Conservation (phyloP, 768 basidiomycete genomes). For the Termitomyces sp. region DNA sequence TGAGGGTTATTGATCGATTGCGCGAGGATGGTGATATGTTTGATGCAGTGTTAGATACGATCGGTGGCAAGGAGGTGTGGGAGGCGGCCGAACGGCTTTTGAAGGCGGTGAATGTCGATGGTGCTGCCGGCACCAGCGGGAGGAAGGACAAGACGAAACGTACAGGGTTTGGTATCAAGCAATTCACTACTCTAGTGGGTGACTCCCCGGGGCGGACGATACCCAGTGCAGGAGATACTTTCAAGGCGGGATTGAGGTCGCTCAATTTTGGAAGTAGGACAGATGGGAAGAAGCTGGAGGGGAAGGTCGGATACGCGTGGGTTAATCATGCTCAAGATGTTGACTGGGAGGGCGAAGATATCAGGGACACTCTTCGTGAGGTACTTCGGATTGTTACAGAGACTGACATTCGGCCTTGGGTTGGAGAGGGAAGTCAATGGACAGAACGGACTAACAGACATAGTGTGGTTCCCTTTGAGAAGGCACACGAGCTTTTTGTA, state of each 20-base stretch:
- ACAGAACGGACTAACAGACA: conserved; percentile 2
- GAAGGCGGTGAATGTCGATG: conserved; percentile 25
- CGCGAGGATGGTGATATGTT: conserved; percentile 58
- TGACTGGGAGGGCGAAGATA: conserved; percentile 80
- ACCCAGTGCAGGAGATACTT: conserved; percentile 70
- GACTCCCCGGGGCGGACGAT: conserved; percentile 64
- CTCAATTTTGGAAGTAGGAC: conserved; percentile 35
- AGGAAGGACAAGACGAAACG: conserved; percentile 25
- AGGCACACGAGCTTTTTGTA: conserved; percentile 51
- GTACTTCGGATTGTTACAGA: conserved; percentile 34
- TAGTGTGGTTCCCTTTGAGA: conserved; percentile 52
- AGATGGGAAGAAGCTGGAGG: conserved; percentile 26
- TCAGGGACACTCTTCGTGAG: conserved; percentile 47
- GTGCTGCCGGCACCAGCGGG: conserved; percentile 15
- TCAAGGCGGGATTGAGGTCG: conserved; percentile 70
- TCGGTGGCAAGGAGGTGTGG: conserved; percentile 81
- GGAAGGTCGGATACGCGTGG: conserved; percentile 75
- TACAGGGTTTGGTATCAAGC: conserved; percentile 31
- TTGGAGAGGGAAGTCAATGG: conserved; percentile 13
- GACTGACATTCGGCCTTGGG: conserved; percentile 18
- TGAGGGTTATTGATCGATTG: conserved; percentile 51
- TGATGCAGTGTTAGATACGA: conserved; percentile 80
- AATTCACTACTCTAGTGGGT: conserved; percentile 83
- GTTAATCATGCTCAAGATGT: conserved; percentile 78
- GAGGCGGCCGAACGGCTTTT: conserved; percentile 69